phyloP scores from a whole-genome alignment of 164 flowering plant species.

The Liriodendron chinense region DNA sequence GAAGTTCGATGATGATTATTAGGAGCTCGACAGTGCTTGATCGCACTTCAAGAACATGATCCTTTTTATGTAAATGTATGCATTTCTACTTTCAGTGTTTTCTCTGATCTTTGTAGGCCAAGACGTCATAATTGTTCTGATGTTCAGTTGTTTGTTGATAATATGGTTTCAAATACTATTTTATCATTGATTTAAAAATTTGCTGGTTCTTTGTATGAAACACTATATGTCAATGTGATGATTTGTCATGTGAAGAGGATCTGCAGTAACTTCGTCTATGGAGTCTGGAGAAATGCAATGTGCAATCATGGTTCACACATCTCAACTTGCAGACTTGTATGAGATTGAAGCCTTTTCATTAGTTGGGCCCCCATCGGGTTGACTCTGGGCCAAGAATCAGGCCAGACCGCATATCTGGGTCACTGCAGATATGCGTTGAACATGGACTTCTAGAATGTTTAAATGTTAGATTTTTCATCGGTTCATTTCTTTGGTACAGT shows the following conservation, averaged over 20 bases:
- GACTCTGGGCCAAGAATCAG: too few relatives aligned
- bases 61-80: constrained; percentile 17
- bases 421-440: too few relatives aligned
- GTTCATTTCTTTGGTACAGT: too few relatives aligned
- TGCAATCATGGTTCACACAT: too few relatives aligned
- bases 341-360: too few relatives aligned
- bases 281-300: background rate
- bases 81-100: background rate
- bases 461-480: too few relatives aligned
- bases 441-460: too few relatives aligned
- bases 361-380: too few relatives aligned
- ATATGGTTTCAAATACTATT: background rate
- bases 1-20: constrained; percentile 49
- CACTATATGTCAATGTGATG: background rate
- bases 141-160: background rate
- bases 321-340: too few relatives aligned
- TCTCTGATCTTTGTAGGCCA: background rate
- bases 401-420: too few relatives aligned
- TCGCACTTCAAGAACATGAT: constrained; percentile 23
- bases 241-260: too few relatives aligned
- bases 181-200: too few relatives aligned
- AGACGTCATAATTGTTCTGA: background rate
- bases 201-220: background rate
- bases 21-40: constrained; percentile 42
- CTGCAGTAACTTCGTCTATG: background rate